phyloP scores from a whole-genome alignment of 371 early-diverging fungal genomes.

The Hamiltosporidium tvaerminnensis region DNA sequence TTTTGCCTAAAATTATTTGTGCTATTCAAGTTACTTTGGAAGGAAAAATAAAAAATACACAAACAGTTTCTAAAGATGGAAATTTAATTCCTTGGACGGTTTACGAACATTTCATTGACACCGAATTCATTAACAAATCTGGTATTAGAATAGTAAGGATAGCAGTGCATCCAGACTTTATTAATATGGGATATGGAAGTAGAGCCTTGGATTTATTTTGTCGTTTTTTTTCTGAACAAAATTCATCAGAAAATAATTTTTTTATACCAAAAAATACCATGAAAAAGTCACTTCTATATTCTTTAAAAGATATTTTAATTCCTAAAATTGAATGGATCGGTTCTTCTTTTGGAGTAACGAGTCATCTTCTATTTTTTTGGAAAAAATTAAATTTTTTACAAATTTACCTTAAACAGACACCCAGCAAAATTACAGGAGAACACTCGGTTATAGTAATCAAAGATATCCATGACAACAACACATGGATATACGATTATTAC shows the following conservation, averaged over 20 bases:
- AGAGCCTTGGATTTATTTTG: slow-evolving; percentile 64
- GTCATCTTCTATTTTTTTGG: slow-evolving; percentile 80
- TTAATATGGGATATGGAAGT: slow-evolving; percentile 85
- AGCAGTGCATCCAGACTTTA: slow-evolving; percentile 88
- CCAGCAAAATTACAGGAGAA: slow-evolving; percentile 87
- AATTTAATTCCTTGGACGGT: slow-evolving; percentile 94
- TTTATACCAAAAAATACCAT: slow-evolving; percentile 67
- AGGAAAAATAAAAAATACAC: slow-evolving; percentile 69
- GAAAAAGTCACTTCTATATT: slow-evolving; percentile 57
- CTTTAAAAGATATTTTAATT: slow-evolving; percentile 61
- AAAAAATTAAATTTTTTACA: slow-evolving; percentile 70
- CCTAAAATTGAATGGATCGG: slow-evolving; percentile 74
- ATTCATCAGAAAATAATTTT: slow-evolving; percentile 67
- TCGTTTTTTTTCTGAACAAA: slow-evolving; percentile 54
- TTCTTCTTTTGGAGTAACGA: slow-evolving; percentile 80
- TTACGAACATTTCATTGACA: slow-evolving; percentile 79
- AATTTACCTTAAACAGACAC: slow-evolving; percentile 80
- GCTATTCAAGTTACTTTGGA: slow-evolving; percentile 73
- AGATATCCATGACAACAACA: slow-evolving; percentile 69
- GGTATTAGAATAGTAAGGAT: slow-evolving; percentile 97
- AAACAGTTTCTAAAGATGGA: slow-evolving; percentile 70
- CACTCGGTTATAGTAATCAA: slow-evolving; percentile 60
- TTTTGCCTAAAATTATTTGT: slow-evolving; percentile 72
- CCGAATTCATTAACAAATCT: slow-evolving; percentile 72
- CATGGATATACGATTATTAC: slow-evolving; percentile 8